Base-by-base conservation (phyloP, 2,329 filamentous ascomycete species). In the Ophiobolus disseminans region DNA sequence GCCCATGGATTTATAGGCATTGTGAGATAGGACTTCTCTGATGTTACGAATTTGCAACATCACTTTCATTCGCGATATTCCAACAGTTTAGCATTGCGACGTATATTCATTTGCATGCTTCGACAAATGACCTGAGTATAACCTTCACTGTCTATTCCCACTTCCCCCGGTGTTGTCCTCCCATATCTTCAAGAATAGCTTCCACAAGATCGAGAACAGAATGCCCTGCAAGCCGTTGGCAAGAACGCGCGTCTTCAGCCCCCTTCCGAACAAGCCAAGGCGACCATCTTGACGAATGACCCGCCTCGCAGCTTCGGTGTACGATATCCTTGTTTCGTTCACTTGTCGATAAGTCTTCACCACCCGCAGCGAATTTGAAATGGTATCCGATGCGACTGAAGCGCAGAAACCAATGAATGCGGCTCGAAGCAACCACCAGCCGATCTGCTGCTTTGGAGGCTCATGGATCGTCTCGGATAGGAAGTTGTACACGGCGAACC, bases 271-370 rank as follows among this genome's bases (percentile, higher is more conserved):
- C 0, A 68, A 30, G 2, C 62, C 65, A 16, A 60, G 11, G 21
- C 46, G 46, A 0, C 65, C 65, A 36, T 68, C 65, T 45, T 66
- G 54, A 4, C 57, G 58, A 16, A 68, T 52, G 1, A 68, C 57
- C 14, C 57, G 51, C 16, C 51, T 58, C 2, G 63, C 65, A 25
- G 65, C 65, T 36, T 65, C 65, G 0, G 58, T 48, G 6, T 68
- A 68, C 2, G 65, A 66, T 0, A 68, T 52, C 7, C 52, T 58
- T 2, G 57, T 63, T 11, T 66, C 63, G 9, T 68, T 65, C 11
- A 68, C 65, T 19, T 68, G 65, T 11, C 65, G 58, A 39, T 68
- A 68, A 2, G 65, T 68, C 40, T 68, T 68, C 3, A 68, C 56
- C 2, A 68, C 63, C 1, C 65, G 46, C 11, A 68, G 40, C 5